Conservation (phyloP, 208 protist species). For the Giardia duodenalis region DNA sequence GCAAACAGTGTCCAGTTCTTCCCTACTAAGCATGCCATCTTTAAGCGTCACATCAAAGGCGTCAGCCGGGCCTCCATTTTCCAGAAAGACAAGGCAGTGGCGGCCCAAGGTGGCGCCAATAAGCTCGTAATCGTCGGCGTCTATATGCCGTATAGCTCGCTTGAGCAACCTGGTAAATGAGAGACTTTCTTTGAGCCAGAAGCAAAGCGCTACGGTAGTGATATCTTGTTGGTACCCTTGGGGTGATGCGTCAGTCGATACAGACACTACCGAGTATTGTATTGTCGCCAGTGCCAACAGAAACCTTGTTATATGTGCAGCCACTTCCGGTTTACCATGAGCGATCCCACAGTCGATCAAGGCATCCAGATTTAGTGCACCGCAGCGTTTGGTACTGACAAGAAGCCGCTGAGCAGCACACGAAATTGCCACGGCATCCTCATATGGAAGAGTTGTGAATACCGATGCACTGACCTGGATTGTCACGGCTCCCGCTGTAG, state of each 20-base stretch:
- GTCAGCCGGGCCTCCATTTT: not conserved
- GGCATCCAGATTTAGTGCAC: not conserved
- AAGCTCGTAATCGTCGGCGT: not conserved
- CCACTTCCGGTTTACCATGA: not conserved
- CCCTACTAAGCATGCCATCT: not conserved
- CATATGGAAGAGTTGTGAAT: not conserved
- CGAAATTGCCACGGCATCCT: not conserved
- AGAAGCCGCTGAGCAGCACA: not conserved
- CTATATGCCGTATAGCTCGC: not conserved
- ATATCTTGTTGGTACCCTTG: no score
- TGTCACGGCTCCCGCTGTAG: not conserved
- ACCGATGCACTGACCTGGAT: not conserved
- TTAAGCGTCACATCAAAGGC: not conserved
- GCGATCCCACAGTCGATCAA: not conserved
- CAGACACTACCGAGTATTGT: not conserved
- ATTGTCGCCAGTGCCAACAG: not conserved
- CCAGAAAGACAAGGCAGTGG: not conserved
- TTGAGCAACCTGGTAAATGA: not conserved
- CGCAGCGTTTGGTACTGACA: not conserved
- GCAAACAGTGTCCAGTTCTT: not conserved
- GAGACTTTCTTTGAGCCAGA: not conserved
- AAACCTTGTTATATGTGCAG: not conserved
- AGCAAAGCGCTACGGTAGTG: not conserved
- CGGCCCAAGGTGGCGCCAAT: not conserved
- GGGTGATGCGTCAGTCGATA: not conserved